phyloP scores from a whole-genome alignment of 1,139 yeast genomes.

The Geotrichum macrosporum region DNA sequence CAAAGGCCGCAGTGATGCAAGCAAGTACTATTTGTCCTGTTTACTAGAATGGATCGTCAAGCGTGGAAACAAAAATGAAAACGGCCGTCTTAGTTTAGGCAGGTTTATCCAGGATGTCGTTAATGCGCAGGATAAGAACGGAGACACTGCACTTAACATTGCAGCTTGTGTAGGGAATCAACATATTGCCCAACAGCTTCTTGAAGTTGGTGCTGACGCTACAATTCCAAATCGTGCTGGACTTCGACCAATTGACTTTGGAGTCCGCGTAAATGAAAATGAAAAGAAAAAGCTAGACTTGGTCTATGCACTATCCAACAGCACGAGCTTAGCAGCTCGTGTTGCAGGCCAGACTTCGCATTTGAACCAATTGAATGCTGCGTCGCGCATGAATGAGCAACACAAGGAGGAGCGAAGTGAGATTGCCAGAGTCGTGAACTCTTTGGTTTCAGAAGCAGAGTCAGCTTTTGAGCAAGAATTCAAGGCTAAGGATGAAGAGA shows the following conservation, averaged over 20 bases:
- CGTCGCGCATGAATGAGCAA: conserved; percentile 1
- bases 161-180: conserved; percentile 86
- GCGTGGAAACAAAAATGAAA: conserved; percentile 39
- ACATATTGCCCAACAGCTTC: conserved; percentile 71
- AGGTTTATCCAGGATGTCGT: conserved; percentile 62
- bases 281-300: conserved; percentile 5
- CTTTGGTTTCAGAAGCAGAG: conserved; percentile 36
- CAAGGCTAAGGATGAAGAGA: conserved; percentile 43
- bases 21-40: conserved; percentile 71
- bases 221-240: conserved; percentile 77
- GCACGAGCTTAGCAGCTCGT: conserved; percentile 13
- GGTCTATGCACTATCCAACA: conserved; percentile 7
- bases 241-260: conserved; percentile 80
- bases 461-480: conserved; percentile 49
- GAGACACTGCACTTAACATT: conserved; percentile 79
- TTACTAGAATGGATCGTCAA: conserved; percentile 77
- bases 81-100: conserved; percentile 50
- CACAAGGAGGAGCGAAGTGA: conserved; percentile 40
- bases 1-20: conserved; percentile 62
- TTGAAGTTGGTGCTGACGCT: conserved; percentile 85
- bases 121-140: conserved; percentile 75
- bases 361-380: neutral
- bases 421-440: conserved; percentile 44
- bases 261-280: conserved; percentile 39
- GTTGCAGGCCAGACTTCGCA: conserved; percentile 6